Evolutionary conservation across 345 rosid genomes (phyloP).

Genomic region (Anacardium occidentale): DNA sequence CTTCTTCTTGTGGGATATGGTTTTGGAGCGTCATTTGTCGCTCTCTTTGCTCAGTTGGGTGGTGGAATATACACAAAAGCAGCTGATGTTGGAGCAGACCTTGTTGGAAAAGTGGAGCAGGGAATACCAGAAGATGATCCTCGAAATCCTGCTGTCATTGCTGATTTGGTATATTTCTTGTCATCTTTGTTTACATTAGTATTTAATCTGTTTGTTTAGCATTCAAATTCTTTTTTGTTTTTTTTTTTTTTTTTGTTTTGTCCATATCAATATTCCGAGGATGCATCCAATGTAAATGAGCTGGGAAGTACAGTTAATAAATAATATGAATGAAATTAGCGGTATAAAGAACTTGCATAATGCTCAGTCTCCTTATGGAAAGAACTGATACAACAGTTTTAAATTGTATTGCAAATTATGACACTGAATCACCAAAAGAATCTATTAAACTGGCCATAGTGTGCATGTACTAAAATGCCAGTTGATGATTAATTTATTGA

Average conservation of each 20-base stretch:
- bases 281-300: neutral
- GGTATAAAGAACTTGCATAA: neutral
- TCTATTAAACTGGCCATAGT: neutral
- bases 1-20: slow-evolving; percentile 99
- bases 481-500: neutral
- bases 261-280: neutral
- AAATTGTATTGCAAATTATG: neutral
- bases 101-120: slow-evolving; percentile 99
- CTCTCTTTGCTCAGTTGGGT: slow-evolving; percentile 98
- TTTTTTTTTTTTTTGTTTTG: neutral
- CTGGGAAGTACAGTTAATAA: neutral
- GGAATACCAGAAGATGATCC: slow-evolving; percentile 99
- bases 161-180: slow-evolving; percentile 74
- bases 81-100: slow-evolving; percentile 99
- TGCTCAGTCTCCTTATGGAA: neutral
- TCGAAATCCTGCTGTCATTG: slow-evolving; percentile 96
- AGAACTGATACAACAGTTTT: neutral
- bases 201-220: neutral
- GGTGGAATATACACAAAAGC: slow-evolving; percentile 99
- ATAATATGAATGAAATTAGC: neutral
- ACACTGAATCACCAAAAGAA: neutral
- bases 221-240: neutral
- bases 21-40: slow-evolving; percentile 98
- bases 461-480: neutral
- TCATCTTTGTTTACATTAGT: slow-evolving; percentile 7